A percentile compares a stretch with the other conserved stretches of the same genome.
These are phyloP conservation scores for Jamesozyma gamospora DNA, from an alignment of 805 yeast genomes.

Conservation along the genomic window DNA sequence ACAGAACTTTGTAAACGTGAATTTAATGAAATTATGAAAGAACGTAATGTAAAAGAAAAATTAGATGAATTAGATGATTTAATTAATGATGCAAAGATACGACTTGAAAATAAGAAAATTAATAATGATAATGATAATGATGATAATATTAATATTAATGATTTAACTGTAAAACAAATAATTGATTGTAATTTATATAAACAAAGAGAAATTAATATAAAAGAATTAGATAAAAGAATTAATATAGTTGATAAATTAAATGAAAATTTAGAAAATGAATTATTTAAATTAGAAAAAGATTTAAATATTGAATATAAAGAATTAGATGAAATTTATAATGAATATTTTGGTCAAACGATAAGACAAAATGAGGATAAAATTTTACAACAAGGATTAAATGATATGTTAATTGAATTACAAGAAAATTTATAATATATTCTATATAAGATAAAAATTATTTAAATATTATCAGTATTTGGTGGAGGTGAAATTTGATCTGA, in stretches of 20 bases:
- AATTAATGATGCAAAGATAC: slow-evolving; percentile 28
- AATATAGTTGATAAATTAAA: slow-evolving; percentile 16
- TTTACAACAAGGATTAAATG: slow-evolving; percentile 19
- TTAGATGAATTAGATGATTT: slow-evolving; percentile 33
- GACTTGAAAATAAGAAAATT: slow-evolving; percentile 7
- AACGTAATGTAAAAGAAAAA: slow-evolving; percentile 32
- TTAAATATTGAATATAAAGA: slow-evolving; percentile 19
- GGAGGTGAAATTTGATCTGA: too few relatives aligned
- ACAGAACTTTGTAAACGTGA: slow-evolving; percentile 39
- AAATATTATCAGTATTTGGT: too few relatives aligned
- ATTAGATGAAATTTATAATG: slow-evolving; percentile 12
- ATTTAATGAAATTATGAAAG: slow-evolving; percentile 44
- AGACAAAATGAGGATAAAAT: slow-evolving; percentile 14
- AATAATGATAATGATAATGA: neutral
- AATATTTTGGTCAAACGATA: slow-evolving; percentile 18
- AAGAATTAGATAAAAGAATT: slow-evolving; percentile 18
- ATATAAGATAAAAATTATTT: too few relatives aligned
- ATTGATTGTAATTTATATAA: slow-evolving; percentile 19
- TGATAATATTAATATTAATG: slow-evolving; percentile 11
- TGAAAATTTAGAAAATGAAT: slow-evolving; percentile 14
- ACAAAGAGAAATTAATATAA: slow-evolving; percentile 13
- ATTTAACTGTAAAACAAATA: slow-evolving; percentile 18
- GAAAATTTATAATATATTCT: slow-evolving; percentile 4
- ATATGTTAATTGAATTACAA: slow-evolving; percentile 21
- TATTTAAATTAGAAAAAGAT: slow-evolving; percentile 12